Percentiles rank a stretch among this genome's conserved stretches.
Conservation (phyloP, 345 rosid species). For the Syzygium aromaticum region DNA sequence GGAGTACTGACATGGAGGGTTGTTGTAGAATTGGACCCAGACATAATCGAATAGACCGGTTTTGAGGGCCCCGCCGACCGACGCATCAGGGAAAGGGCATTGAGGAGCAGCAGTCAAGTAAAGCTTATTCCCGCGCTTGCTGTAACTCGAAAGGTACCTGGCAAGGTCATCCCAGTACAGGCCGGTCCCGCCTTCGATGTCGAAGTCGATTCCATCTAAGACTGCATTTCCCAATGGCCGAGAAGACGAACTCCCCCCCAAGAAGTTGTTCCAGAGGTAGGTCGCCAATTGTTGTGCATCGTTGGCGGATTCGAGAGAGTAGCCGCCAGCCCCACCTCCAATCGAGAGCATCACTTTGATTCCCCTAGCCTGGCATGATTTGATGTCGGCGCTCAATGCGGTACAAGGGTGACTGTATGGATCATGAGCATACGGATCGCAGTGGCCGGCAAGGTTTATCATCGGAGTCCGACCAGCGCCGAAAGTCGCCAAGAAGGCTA, state of each 20-base stretch:
- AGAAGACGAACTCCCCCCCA: slow-evolving; percentile 4
- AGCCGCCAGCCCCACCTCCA: slow-evolving; percentile 43
- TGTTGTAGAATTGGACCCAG: slow-evolving; percentile 62
- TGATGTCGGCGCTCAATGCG: slow-evolving; percentile 21
- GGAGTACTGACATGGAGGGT: slow-evolving; percentile 42
- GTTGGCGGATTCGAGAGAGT: slow-evolving; percentile 28
- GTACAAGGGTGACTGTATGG: slow-evolving; percentile 33
- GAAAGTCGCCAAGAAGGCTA: slow-evolving; percentile 45
- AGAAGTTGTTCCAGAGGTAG: slow-evolving; percentile 16
- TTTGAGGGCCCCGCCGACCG: slow-evolving; percentile 30
- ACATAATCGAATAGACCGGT: slow-evolving; percentile 46
- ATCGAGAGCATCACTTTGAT: slow-evolving; percentile 55
- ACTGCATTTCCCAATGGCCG: slow-evolving; percentile 48
- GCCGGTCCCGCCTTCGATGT: slow-evolving; percentile 34
- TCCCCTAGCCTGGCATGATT: slow-evolving; percentile 31
- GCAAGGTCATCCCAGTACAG: slow-evolving; percentile 40
- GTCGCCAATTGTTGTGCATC: slow-evolving; percentile 31
- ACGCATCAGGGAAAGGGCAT: slow-evolving; percentile 52
- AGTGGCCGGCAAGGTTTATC: slow-evolving; percentile 58
- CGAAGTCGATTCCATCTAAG: slow-evolving; percentile 51
- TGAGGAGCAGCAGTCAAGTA: slow-evolving; percentile 60
- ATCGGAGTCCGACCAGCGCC: slow-evolving; percentile 36
- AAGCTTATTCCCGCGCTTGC: slow-evolving; percentile 30
- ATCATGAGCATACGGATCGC: slow-evolving; percentile 11
- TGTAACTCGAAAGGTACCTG: slow-evolving; percentile 15